These are phyloP conservation scores for Pleurotus giganteus DNA, from an alignment of 768 basidiomycete genomes.

Conservation along the genomic window DNA sequence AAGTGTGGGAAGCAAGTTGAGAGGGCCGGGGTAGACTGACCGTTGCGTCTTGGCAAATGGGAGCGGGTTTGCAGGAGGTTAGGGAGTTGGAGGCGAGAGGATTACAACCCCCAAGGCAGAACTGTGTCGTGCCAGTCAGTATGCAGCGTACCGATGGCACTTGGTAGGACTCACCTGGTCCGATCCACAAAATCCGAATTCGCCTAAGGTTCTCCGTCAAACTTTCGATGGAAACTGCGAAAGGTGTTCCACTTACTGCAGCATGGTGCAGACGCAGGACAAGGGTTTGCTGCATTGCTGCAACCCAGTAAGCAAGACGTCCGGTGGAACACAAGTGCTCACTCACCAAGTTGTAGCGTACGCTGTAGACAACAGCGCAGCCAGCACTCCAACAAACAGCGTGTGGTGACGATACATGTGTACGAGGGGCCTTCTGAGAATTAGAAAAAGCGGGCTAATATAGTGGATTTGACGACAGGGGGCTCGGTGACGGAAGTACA, in stretches of 20 bases:
- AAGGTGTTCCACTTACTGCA: constrained; percentile 39
- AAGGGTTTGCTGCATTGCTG: constrained; percentile 44
- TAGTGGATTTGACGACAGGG: background rate
- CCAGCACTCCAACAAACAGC: background rate
- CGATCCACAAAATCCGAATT: constrained; percentile 54
- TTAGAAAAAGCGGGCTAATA: background rate
- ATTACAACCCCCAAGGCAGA: constrained; percentile 86
- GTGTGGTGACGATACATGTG: constrained; percentile 3
- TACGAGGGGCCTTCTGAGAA: background rate
- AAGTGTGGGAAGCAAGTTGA: background rate
- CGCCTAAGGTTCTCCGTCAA: constrained; percentile 38
- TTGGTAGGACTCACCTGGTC: constrained; percentile 33
- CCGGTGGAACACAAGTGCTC: too few species aligned
- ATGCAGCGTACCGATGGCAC: constrained; percentile 3
- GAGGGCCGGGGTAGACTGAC: constrained; percentile 32
- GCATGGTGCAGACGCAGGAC: constrained; percentile 45
- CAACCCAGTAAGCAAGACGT: background rate
- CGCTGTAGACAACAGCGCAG: background rate
- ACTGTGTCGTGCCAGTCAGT: constrained; percentile 36
- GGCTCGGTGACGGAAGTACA: background rate
- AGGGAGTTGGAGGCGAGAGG: constrained; percentile 65
- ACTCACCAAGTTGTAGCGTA: constrained; percentile 3
- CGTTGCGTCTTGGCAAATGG: constrained; percentile 63
- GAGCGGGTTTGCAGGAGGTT: constrained; percentile 67
- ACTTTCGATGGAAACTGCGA: too few species aligned